Percentiles rank a stretch among this genome's conserved stretches.
Evolutionary conservation across 176 grass and related monocot genomes (phyloP).

Genomic region (Oropetium thomaeum): DNA sequence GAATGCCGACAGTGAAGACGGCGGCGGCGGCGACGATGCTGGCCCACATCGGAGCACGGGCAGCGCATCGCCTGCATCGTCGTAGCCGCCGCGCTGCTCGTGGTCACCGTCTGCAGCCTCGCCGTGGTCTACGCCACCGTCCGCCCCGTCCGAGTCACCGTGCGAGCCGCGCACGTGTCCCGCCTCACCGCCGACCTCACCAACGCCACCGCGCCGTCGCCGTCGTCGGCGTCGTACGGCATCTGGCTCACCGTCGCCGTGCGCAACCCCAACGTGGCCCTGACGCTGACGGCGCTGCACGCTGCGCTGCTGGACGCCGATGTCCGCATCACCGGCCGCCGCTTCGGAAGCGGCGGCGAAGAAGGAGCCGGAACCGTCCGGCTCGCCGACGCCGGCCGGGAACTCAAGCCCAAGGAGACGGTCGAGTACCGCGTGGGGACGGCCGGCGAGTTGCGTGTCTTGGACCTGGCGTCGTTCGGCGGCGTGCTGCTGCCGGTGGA

Average conservation of each 20-base stretch:
- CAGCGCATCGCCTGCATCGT: neutral
- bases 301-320: conserved; percentile 12
- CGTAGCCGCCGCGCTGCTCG: neutral
- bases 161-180: no score
- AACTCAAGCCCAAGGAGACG: neutral
- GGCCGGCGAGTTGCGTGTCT: neutral
- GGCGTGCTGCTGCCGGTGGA: neutral
- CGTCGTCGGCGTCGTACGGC: neutral
- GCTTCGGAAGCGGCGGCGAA: neutral
- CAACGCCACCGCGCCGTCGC: no score
- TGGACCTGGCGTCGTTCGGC: neutral
- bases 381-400: neutral
- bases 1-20: no score
- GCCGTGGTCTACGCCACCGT: neutral
- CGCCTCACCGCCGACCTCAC: no score
- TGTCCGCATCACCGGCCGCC: neutral
- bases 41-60: neutral
- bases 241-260: conserved; percentile 1
- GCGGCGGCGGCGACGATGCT: no score
- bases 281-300: neutral
- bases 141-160: neutral
- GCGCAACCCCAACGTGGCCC: conserved; percentile 27
- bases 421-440: neutral
- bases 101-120: neutral
- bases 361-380: neutral